Evolutionary conservation across 306 rosid species (phyloP).

Genomic region (Trifolium subterraneum): DNA sequence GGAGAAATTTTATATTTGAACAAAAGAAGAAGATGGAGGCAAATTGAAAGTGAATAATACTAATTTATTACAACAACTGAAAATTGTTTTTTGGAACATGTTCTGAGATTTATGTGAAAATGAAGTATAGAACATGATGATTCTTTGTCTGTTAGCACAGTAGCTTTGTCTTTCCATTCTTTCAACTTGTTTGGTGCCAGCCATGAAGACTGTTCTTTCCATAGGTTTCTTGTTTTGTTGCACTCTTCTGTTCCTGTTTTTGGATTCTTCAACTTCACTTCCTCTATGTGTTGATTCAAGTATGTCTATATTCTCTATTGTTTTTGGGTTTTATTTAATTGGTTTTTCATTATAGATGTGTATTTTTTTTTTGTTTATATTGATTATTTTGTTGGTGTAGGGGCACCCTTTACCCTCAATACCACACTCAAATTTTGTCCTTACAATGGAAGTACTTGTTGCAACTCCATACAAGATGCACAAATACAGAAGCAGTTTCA

Average conservation of each 20-base stretch:
- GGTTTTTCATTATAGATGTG: neutral
- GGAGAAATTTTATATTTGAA: neutral
- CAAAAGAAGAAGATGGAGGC: slow-evolving; percentile 20
- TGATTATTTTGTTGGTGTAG: slow-evolving; percentile 52
- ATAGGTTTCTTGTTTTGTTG: slow-evolving; percentile 53
- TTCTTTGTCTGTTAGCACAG: slow-evolving; percentile 26
- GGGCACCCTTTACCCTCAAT: slow-evolving; percentile 64
- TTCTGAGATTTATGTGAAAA: slow-evolving; percentile 36
- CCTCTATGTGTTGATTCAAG: slow-evolving; percentile 89
- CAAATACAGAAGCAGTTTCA: slow-evolving; percentile 66
- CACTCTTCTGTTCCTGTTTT: slow-evolving; percentile 53
- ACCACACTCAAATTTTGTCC: slow-evolving; percentile 71
- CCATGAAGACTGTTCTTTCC: slow-evolving; percentile 62
- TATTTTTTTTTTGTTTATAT: neutral
- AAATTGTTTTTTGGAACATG: slow-evolving; percentile 7
- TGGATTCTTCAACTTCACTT: slow-evolving; percentile 63
- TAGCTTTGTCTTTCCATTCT: neutral
- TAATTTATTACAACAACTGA: slow-evolving; percentile 16
- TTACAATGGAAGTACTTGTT: slow-evolving; percentile 81
- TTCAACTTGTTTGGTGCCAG: slow-evolving; percentile 29
- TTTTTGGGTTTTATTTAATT: neutral
- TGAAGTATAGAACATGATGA: slow-evolving; percentile 16
- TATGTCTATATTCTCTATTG: slow-evolving; percentile 42
- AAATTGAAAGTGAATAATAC: slow-evolving; percentile 29
- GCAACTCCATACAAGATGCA: slow-evolving; percentile 77